These are phyloP conservation scores for Calonectria crousiana DNA, from an alignment of 2,329 filamentous ascomycete species.

Conservation along the genomic window DNA sequence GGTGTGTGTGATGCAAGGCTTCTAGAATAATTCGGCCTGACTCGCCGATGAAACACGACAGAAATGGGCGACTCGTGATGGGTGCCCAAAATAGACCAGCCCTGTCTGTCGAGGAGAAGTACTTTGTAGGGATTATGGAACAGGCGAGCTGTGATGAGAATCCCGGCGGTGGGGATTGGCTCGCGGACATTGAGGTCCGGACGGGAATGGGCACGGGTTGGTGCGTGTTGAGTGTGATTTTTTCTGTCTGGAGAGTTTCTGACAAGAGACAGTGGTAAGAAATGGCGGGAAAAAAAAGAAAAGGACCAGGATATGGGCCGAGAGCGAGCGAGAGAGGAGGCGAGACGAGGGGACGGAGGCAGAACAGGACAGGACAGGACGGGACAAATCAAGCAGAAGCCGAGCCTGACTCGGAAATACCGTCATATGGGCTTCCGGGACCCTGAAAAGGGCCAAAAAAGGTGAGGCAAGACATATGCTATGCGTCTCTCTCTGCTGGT, in stretches of 20 bases:
- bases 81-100: constrained; percentile 15
- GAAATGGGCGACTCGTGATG: constrained; percentile 1
- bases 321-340: neutral
- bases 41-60: constrained; percentile 29
- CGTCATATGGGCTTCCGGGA: constrained; percentile 1
- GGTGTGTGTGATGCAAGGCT: constrained; percentile 26
- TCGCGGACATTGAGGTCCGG: constrained; percentile 34
- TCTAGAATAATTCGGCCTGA: constrained; percentile 38
- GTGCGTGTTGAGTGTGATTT: neutral
- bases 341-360: neutral
- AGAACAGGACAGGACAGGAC: neutral
- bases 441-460: neutral
- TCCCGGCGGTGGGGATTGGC: constrained; percentile 29
- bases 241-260: neutral
- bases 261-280: neutral
- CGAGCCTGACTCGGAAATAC: constrained; percentile 15
- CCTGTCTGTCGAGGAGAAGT: neutral
- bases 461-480: neutral
- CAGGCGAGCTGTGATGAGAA: constrained; percentile 23
- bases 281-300: neutral
- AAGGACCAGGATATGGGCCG: neutral
- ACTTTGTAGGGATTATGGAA: constrained; percentile 8
- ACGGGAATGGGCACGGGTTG: constrained; percentile 14
- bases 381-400: neutral
- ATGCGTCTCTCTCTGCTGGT: neutral